phyloP scores from a whole-genome alignment of 2,329 filamentous ascomycete species.

The Rhynchosporium graminicola region DNA sequence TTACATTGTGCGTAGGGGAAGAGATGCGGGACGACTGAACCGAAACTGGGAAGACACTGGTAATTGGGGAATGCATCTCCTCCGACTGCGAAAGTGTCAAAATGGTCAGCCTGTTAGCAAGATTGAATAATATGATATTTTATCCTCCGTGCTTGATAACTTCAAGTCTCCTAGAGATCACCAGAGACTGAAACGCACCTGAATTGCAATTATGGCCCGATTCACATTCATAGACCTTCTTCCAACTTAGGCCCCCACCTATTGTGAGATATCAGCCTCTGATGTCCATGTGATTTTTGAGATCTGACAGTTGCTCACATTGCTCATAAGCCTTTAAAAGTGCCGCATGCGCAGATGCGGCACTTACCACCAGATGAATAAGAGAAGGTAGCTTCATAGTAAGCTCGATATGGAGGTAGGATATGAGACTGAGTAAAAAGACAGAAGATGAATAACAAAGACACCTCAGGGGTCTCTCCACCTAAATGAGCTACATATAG shows the following conservation, averaged over 20 bases:
- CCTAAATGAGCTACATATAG: not conserved
- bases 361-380: not conserved
- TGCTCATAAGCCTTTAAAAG: not conserved
- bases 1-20: slow-evolving; percentile 5
- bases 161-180: not conserved
- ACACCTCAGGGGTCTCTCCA: not conserved
- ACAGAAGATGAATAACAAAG: not conserved
- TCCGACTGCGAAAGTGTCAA: not conserved
- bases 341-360: not conserved
- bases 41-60: not conserved
- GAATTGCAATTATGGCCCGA: not conserved
- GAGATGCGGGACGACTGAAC: not conserved
- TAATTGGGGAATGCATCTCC: not conserved
- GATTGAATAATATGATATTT: not conserved
- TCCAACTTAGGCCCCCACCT: not conserved
- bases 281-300: not conserved
- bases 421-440: not conserved
- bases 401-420: not conserved
- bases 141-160: not conserved
- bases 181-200: not conserved
- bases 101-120: not conserved
- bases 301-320: not conserved
- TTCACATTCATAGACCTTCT: not conserved
- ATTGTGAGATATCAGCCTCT: not conserved
- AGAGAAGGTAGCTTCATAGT: not conserved